phyloP scores from a whole-genome alignment of 192 early-diverging fungal genomes.

The Rhizophagus sp. region DNA sequence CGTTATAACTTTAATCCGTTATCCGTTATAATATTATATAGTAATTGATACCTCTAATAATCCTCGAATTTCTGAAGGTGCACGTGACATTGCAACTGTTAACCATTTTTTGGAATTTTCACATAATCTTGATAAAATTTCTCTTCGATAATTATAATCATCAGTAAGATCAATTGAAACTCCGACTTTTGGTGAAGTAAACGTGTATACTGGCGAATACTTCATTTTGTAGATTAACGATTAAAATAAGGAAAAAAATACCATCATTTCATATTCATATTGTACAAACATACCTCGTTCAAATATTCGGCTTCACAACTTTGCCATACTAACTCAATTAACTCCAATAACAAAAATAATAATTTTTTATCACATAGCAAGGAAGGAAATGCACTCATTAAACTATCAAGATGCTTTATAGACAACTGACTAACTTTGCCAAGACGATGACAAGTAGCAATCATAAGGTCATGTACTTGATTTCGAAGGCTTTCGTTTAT shows the following conservation, averaged over 20 bases:
- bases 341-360: conserved; percentile 75
- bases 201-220: conserved; percentile 73
- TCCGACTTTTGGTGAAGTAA: conserved; percentile 59
- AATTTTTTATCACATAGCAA: conserved; percentile 75
- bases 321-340: conserved; percentile 79
- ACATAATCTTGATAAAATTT: conserved; percentile 59
- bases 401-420: conserved; percentile 59
- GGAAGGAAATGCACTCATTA: conserved; percentile 69
- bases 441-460: conserved; percentile 68
- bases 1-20: not conserved
- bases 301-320: conserved; percentile 76
- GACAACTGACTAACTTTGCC: conserved; percentile 67
- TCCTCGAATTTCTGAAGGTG: conserved; percentile 70
- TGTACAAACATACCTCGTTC: conserved; percentile 51
- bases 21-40: not conserved
- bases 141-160: conserved; percentile 70
- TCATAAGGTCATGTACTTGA: conserved; percentile 65
- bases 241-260: conserved; percentile 18
- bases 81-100: conserved; percentile 54
- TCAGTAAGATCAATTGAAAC: conserved; percentile 73
- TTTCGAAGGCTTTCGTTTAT: conserved; percentile 49
- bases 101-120: conserved; percentile 72
- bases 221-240: not conserved
- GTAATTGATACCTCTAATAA: conserved; percentile 33
- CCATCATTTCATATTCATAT: not conserved